Conservation (phyloP, 75 land plant genomes). For the Picea sitchensis region DNA sequence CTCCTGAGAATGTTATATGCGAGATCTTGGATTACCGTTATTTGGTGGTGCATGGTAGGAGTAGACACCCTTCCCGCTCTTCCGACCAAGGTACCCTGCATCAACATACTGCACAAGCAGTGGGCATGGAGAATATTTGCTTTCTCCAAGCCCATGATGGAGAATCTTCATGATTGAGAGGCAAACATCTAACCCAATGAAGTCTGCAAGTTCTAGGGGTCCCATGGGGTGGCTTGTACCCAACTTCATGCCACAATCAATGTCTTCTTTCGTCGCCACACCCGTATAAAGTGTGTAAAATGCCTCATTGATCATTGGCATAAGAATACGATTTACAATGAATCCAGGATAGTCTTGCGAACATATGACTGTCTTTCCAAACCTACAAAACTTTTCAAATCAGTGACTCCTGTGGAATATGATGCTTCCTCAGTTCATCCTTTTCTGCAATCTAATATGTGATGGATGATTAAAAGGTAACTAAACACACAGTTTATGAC, state of each 20-base stretch:
- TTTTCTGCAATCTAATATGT: background rate
- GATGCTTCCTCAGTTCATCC: background rate
- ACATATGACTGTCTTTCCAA: constrained; percentile 73
- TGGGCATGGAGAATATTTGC: constrained; percentile 88
- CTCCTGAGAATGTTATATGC: background rate
- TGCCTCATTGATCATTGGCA: constrained; percentile 99
- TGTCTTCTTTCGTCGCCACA: constrained; percentile 87
- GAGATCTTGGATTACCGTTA: background rate
- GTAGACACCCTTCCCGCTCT: constrained; percentile 78
- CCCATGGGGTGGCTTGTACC: constrained; percentile 99
- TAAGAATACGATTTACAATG: constrained; percentile 86
- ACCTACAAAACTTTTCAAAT: constrained; percentile 35
- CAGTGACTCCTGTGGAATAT: background rate
- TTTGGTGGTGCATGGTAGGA: constrained; percentile 15
- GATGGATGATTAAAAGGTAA: background rate
- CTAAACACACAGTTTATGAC: too few species aligned
- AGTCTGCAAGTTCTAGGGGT: constrained; percentile 84
- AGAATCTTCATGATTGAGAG: constrained; percentile 77
- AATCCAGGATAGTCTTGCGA: constrained; percentile 90
- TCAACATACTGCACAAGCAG: constrained; percentile 90
- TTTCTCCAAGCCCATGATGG: constrained; percentile 73
- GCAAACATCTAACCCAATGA: constrained; percentile 92
- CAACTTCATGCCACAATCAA: constrained; percentile 88
- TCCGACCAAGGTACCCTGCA: constrained; percentile 90
- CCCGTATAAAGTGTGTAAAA: constrained; percentile 73